These are phyloP conservation scores for Magnolia sinica DNA, from an alignment of 164 flowering plant species.

Conservation along the genomic window DNA sequence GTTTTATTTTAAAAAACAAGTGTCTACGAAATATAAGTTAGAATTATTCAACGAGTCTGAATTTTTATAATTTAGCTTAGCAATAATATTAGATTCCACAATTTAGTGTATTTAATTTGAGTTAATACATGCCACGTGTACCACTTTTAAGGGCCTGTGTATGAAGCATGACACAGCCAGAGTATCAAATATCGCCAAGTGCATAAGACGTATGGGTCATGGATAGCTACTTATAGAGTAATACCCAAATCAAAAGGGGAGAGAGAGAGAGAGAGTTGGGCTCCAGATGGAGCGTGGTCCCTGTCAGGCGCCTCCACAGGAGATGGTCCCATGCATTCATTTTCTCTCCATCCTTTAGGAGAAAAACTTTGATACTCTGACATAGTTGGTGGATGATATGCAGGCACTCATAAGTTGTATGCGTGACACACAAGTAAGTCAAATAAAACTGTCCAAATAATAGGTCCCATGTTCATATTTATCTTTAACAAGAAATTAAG, in stretches of 20 bases:
- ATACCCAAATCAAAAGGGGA: not conserved
- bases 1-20: too few species aligned
- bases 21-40: too few species aligned
- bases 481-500: not conserved
- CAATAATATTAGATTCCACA: too few species aligned
- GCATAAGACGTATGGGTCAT: not conserved
- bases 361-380: not conserved
- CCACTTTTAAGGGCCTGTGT: too few species aligned
- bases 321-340: constrained; percentile 2
- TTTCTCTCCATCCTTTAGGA: not conserved
- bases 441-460: not conserved
- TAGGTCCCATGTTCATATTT: not conserved
- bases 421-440: not conserved
- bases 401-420: not conserved
- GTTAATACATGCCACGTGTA: too few species aligned
- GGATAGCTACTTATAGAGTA: not conserved
- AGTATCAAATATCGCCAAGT: not conserved
- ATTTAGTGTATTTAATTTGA: too few species aligned
- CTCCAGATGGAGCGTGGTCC: not conserved
- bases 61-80: too few species aligned
- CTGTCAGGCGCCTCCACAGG: not conserved
- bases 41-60: too few species aligned
- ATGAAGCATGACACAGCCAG: too few species aligned
- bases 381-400: not conserved
- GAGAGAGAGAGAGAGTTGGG: not conserved